Evolutionary conservation across 352 stramenopile genomes (phyloP), one percentile per base, ranked within the genome.

Genomic region (Phytopythium mirpurense): DNA sequence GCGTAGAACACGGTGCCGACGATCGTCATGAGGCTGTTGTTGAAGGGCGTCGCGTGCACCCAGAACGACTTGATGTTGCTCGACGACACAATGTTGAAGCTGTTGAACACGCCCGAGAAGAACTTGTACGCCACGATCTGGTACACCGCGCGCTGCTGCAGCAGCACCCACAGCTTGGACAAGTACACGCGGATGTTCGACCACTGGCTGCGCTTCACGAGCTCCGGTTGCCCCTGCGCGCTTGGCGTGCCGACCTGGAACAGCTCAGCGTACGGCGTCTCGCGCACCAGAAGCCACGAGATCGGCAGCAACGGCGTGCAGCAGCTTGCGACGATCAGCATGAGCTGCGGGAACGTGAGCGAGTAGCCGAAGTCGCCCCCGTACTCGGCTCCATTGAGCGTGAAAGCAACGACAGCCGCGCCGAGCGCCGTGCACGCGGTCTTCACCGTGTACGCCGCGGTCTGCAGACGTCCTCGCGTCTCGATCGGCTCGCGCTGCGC

Each of bases 401-500:
- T 66, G 51, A 83, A 68, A 6, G 63, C 72, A 16, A 58, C 69
- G 31, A 83, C 64, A 16, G 53, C 44, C 50, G 70, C 60, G 10
- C 67, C 66, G 12, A 80, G 45, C 21, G 73, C 51, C 44, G 65
- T 79, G 65, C 75, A 79, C 16, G 72, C 32, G 37, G 65, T 71
- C 2, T 67, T 62, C 19, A 81, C 65, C 3, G 68, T 72, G 55
- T 82, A 82, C 44, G 78, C 70, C 5, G 70, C 67, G 11, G 72
- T 83, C 49, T 86, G 74, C 1, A 67, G 79, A 11, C 66, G 69
- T 38, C 74, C 74, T n/a, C 74, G 74, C 2, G 68, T 79, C 24
- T 55, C 62, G 35, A 69, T 59, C 1, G 74, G 74, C 54, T 86
- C 74, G n/a, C 72, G 67, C 46, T 86, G 74, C 32, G 74, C 72